phyloP scores from a whole-genome alignment of 352 stramenopile species.

The Phytophthora lateralis region DNA sequence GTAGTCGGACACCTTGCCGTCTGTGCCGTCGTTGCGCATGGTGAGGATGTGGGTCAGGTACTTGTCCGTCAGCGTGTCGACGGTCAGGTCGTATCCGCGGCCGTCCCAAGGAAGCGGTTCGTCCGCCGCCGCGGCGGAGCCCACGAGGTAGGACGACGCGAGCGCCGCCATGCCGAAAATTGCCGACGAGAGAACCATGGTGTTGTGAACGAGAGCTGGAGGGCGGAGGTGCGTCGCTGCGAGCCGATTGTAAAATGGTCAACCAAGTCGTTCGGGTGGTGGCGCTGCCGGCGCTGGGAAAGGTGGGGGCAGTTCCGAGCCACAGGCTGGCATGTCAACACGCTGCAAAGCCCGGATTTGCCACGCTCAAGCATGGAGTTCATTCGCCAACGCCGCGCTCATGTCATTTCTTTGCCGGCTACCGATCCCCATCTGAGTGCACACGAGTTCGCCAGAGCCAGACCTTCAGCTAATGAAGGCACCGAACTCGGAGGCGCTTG shows the following conservation, averaged over 20 bases:
- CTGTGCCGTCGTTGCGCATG: slow-evolving; percentile 48
- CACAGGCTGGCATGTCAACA: slow-evolving; percentile 28
- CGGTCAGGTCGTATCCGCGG: slow-evolving; percentile 54
- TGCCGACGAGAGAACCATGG: slow-evolving; percentile 41
- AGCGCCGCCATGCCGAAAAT: slow-evolving; percentile 33
- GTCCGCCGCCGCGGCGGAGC: slow-evolving; percentile 22
- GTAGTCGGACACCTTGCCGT: slow-evolving; percentile 50
- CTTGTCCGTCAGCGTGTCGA: slow-evolving; percentile 59
- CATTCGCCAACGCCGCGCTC: slow-evolving; percentile 17
- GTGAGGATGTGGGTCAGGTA: slow-evolving; percentile 68
- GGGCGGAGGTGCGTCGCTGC: slow-evolving; percentile 7
- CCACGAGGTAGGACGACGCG: slow-evolving; percentile 29
- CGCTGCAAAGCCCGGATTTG: slow-evolving; percentile 16
- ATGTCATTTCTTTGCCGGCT: slow-evolving; percentile 13
- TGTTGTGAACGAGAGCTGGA: slow-evolving; percentile 4
- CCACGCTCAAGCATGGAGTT: background rate
- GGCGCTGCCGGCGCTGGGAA: slow-evolving; percentile 10
- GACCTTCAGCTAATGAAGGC: background rate
- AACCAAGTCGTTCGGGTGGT: slow-evolving; percentile 2
- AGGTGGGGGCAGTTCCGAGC: slow-evolving; percentile 23
- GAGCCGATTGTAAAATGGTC: slow-evolving; percentile 32
- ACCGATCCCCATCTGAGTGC: slow-evolving; percentile 34
- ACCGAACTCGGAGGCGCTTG: slow-evolving; percentile 6
- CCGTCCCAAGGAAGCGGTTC: slow-evolving; percentile 56
- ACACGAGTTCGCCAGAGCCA: slow-evolving; percentile 13